These are phyloP conservation scores for Penicillium cinerascens DNA, from an alignment of 495 filamentous ascomycete species.

Conservation along the genomic window DNA sequence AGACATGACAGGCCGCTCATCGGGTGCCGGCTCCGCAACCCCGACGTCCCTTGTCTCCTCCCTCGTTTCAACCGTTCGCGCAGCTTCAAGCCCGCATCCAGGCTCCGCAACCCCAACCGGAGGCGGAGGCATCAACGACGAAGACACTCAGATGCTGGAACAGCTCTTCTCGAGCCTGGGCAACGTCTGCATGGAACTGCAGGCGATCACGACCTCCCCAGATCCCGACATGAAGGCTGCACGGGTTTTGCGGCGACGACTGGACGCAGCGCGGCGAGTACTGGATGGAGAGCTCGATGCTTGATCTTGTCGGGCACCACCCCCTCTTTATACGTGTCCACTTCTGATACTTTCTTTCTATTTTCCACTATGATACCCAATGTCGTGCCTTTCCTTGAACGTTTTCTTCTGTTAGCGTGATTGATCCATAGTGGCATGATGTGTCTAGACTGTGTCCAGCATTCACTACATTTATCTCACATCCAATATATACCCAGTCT, in stretches of 20 bases:
- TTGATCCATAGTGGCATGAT: conserved; percentile 3
- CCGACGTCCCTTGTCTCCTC: conserved; percentile 38
- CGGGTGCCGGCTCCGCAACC: conserved; percentile 30
- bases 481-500: background rate
- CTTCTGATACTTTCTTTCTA: conserved; percentile 8
- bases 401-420: background rate
- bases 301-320: conserved; percentile 17
- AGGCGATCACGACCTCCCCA: conserved; percentile 48
- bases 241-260: conserved; percentile 58
- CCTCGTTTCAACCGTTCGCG: conserved; percentile 39
- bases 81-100: conserved; percentile 37
- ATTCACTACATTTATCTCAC: background rate
- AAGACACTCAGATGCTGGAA: conserved; percentile 75
- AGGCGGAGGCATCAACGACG: conserved; percentile 50
- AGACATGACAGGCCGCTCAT: conserved; percentile 21
- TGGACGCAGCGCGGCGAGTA: conserved; percentile 69
- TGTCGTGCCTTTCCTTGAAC: conserved; percentile 6
- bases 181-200: conserved; percentile 63
- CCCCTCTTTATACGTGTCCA: conserved; percentile 14
- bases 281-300: conserved; percentile 62
- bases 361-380: conserved; percentile 24
- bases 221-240: conserved; percentile 56
- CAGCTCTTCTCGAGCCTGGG: conserved; percentile 70
- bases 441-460: background rate
- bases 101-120: conserved; percentile 27